Percentiles rank a stretch among this genome's conserved stretches.
These are phyloP conservation scores for Colletotrichum higginsianum DNA, from an alignment of 2,329 filamentous ascomycete genomes.

Conservation along the genomic window DNA sequence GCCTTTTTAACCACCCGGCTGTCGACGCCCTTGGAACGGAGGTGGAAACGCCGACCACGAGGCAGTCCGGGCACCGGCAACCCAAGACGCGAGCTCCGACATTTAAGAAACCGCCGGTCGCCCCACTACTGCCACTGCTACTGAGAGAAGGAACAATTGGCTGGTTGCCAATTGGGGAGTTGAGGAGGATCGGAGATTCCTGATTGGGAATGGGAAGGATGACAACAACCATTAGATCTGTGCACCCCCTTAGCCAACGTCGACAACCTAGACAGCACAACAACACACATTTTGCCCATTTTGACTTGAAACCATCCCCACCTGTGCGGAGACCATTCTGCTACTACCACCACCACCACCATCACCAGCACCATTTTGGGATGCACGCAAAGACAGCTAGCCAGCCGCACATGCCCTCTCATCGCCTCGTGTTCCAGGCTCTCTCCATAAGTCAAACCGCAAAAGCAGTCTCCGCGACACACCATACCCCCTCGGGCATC, in stretches of 20 bases:
- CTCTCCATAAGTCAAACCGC: neutral
- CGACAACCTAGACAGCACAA: too few relatives aligned
- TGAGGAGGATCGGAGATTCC: too few relatives aligned
- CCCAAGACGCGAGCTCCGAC: conserved; percentile 39
- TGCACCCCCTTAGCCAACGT: too few relatives aligned
- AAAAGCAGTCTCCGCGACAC: neutral
- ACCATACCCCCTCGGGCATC: neutral
- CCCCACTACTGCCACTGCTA: neutral
- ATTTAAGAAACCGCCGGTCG: neutral
- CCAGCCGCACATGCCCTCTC: neutral
- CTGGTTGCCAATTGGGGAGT: too few relatives aligned
- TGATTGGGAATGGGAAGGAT: too few relatives aligned
- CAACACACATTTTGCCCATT: too few relatives aligned
- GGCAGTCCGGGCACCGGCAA: conserved; percentile 9
- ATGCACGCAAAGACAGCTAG: conserved; percentile 1
- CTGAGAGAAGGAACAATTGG: too few relatives aligned
- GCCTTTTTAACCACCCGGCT: neutral
- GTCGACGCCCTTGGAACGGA: neutral
- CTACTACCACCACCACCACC: too few relatives aligned
- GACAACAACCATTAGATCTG: too few relatives aligned
- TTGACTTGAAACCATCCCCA: too few relatives aligned
- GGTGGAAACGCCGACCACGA: conserved; percentile 20
- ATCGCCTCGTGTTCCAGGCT: neutral
- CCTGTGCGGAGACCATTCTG: too few relatives aligned
- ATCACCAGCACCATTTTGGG: neutral